A percentile compares a stretch with the other conserved stretches of the same genome.
Evolutionary conservation across 2,329 filamentous ascomycete genomes (phyloP).

Genomic region (Aureobasidium sp.): DNA sequence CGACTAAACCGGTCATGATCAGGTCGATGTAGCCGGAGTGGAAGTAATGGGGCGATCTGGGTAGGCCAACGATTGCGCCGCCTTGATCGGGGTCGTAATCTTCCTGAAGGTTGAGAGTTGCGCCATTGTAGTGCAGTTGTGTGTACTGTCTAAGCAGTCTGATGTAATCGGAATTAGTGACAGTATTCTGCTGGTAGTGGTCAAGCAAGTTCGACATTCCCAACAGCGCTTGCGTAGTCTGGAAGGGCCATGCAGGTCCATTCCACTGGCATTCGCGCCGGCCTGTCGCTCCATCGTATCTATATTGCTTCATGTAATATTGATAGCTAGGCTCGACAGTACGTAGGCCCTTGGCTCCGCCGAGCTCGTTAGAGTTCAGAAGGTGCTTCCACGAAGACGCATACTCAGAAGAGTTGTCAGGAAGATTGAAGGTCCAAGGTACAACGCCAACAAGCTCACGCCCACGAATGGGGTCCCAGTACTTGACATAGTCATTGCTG

Average conservation of each 20-base stretch:
- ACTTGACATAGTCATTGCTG: conserved; percentile 32
- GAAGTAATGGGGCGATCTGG: conserved; percentile 38
- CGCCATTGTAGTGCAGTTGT: conserved; percentile 32
- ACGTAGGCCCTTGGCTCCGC: conserved; percentile 31
- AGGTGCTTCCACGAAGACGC: conserved; percentile 33
- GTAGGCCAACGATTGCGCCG: conserved; percentile 34
- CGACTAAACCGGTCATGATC: conserved; percentile 35
- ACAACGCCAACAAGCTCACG: conserved; percentile 38
- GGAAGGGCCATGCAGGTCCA: conserved; percentile 38
- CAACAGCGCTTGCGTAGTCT: conserved; percentile 34
- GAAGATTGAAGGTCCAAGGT: conserved; percentile 37
- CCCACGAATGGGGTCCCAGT: conserved; percentile 35
- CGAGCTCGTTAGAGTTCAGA: conserved; percentile 28
- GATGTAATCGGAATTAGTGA: conserved; percentile 30
- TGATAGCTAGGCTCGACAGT: conserved; percentile 38
- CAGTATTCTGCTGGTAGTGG: conserved; percentile 29
- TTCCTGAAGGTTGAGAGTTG: conserved; percentile 33
- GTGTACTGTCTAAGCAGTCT: conserved; percentile 33
- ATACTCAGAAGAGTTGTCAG: conserved; percentile 31
- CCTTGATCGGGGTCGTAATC: conserved; percentile 38
- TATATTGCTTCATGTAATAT: conserved; percentile 39
- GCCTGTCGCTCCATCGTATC: conserved; percentile 27
- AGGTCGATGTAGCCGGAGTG: conserved; percentile 39
- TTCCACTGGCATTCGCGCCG: conserved; percentile 39
- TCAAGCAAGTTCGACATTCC: conserved; percentile 38